Percentiles rank a stretch among this genome's conserved stretches.
phyloP scores from a whole-genome alignment of 2,329 filamentous ascomycete genomes.

The Bretziella fagacearum region DNA sequence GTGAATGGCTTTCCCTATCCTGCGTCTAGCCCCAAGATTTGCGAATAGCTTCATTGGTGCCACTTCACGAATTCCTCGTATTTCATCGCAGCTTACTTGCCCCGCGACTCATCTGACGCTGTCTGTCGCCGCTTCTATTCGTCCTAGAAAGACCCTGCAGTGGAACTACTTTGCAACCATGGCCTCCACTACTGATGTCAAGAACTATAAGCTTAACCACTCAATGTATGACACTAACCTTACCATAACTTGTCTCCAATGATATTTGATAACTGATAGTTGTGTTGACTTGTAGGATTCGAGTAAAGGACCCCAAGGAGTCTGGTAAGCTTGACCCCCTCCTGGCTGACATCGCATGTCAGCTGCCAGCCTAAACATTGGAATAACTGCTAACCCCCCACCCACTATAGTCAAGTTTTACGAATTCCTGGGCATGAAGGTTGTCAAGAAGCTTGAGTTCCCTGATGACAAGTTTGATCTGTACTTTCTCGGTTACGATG shows the following conservation, averaged over 20 bases:
- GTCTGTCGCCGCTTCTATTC: neutral
- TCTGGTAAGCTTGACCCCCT: conserved; percentile 34
- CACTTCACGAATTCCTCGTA: neutral
- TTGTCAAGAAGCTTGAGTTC: conserved; percentile 65
- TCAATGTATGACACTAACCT: conserved; percentile 46
- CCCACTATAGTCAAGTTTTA: conserved; percentile 62
- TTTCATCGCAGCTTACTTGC: neutral
- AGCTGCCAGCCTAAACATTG: too few species aligned
- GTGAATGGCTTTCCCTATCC: conserved; percentile 5
- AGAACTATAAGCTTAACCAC: conserved; percentile 74
- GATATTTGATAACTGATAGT: neutral
- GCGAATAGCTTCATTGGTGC: conserved; percentile 1
- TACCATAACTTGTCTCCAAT: neutral
- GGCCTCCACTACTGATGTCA: conserved; percentile 54
- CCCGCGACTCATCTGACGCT: neutral
- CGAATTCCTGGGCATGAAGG: conserved; percentile 73
- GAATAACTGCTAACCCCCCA: conserved; percentile 11
- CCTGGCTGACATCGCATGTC: too few species aligned
- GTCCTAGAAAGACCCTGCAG: neutral
- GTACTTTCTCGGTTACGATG: conserved; percentile 87
- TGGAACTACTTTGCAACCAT: conserved; percentile 28
- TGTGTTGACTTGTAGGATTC: conserved; percentile 41
- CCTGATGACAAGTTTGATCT: conserved; percentile 86
- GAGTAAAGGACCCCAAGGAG: conserved; percentile 82
- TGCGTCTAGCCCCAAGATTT: conserved; percentile 1